Conservation (phyloP, 2,329 filamentous ascomycete species). For the Gaeumannomyces tritici region DNA sequence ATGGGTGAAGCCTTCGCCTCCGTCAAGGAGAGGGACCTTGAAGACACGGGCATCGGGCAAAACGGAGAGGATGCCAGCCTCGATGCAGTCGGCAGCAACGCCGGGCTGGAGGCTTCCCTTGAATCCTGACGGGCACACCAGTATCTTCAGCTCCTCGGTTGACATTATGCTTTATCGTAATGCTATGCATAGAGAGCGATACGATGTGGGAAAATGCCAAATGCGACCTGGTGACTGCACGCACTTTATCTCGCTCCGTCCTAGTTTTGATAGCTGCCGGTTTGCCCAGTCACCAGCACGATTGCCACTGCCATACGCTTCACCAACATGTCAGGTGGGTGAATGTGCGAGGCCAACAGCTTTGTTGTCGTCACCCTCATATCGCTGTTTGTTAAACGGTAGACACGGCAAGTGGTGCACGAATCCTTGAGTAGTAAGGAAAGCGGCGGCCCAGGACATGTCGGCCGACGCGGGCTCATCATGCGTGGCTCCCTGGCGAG, state of each 20-base stretch:
- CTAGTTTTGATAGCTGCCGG: background rate
- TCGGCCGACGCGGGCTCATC: background rate
- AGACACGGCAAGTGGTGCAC: background rate
- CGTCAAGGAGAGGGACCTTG: conserved; percentile 42
- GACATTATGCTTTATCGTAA: background rate
- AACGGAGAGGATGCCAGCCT: conserved; percentile 33
- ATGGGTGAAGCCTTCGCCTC: conserved; percentile 40
- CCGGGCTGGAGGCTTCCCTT: conserved; percentile 41
- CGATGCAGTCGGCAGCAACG: conserved; percentile 39
- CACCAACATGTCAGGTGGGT: background rate
- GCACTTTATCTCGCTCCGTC: background rate
- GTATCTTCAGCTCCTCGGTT: conserved; percentile 14
- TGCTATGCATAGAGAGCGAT: background rate
- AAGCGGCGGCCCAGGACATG: too few relatives aligned
- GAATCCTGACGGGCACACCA: conserved; percentile 43
- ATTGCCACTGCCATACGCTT: background rate
- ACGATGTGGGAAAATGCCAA: background rate
- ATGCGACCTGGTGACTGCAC: too few relatives aligned
- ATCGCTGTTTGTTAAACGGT: background rate
- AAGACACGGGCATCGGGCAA: conserved; percentile 29
- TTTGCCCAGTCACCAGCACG: background rate
- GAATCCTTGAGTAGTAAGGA: too few relatives aligned
- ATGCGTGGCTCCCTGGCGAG: background rate
- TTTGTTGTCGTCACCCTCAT: background rate
- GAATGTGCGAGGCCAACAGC: background rate